These are phyloP conservation scores for Exsudoporus frostii DNA, from an alignment of 768 basidiomycete species.

Conservation along the genomic window DNA sequence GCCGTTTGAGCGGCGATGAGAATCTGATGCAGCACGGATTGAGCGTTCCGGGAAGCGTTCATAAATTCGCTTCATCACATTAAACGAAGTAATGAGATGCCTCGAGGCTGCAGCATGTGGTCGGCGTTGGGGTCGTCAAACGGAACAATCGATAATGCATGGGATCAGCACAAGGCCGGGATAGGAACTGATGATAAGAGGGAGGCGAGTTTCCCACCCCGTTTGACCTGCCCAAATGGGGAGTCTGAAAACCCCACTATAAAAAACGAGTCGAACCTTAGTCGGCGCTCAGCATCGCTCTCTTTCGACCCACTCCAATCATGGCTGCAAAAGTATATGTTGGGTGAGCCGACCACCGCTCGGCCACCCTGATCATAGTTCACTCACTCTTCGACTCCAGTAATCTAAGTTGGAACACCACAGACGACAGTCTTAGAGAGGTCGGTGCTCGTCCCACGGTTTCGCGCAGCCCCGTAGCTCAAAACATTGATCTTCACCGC, in stretches of 20 bases:
- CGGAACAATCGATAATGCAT: not conserved
- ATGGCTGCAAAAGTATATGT: conserved; percentile 34
- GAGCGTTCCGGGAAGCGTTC: not conserved
- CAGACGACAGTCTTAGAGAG: conserved; percentile 23
- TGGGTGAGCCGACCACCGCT: conserved; percentile 23
- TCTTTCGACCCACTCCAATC: conserved; percentile 14
- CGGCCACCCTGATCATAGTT: not conserved
- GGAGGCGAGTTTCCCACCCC: conserved; percentile 2
- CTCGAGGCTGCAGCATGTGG: conserved; percentile 14
- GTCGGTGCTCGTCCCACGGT: conserved; percentile 18
- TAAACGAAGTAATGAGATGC: not conserved
- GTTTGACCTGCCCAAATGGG: conserved; percentile 26
- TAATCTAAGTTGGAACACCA: conserved; percentile 35
- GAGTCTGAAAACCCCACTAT: conserved; percentile 35
- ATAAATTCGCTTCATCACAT: conserved; percentile 3
- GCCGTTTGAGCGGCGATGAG: conserved; percentile 1
- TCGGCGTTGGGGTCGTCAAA: not conserved
- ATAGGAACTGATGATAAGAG: conserved; percentile 14
- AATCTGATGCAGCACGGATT: conserved; percentile 6
- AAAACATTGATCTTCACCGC: conserved; percentile 6
- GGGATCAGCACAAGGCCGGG: not conserved
- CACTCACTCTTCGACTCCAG: conserved; percentile 11
- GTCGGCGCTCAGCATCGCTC: conserved; percentile 9
- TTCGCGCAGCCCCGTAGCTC: not conserved
- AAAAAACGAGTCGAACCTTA: conserved; percentile 26